Conservation (phyloP, 2,329 filamentous ascomycete genomes). For the Aspergillus candidus region DNA sequence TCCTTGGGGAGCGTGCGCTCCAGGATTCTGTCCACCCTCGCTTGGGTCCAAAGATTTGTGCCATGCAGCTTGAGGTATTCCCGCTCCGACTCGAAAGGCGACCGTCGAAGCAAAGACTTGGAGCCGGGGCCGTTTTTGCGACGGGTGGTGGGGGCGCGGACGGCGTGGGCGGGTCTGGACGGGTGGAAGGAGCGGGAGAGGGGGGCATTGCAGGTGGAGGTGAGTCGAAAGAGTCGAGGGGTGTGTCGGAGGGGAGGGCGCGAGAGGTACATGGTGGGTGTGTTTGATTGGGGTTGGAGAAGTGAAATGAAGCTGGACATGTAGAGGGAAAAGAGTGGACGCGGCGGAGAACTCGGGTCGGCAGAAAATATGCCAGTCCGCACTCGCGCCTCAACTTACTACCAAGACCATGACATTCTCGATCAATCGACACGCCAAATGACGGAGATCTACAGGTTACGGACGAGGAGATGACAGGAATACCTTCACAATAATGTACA, state of each 20-base stretch:
- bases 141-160: not conserved
- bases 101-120: too few species aligned
- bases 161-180: not conserved
- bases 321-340: slow-evolving; percentile 4
- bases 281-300: not conserved
- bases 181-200: not conserved
- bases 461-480: slow-evolving; percentile 1
- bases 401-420: too few species aligned
- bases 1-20: too few species aligned
- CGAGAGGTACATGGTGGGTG: slow-evolving; percentile 13
- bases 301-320: slow-evolving; percentile 3
- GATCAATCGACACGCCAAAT: too few species aligned
- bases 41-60: too few species aligned
- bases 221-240: slow-evolving; percentile 1
- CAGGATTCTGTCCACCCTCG: too few species aligned
- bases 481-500: slow-evolving; percentile 32
- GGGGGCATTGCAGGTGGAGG: not conserved
- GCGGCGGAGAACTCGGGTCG: not conserved
- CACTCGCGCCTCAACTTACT: not conserved
- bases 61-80: too few species aligned
- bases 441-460: too few species aligned
- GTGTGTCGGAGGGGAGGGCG: slow-evolving; percentile 14
- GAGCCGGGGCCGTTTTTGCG: too few species aligned
- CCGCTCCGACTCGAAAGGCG: too few species aligned
- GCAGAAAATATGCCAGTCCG: not conserved